These are phyloP conservation scores for Botrytis porri DNA, from an alignment of 2,329 filamentous ascomycete species.

Conservation along the genomic window DNA sequence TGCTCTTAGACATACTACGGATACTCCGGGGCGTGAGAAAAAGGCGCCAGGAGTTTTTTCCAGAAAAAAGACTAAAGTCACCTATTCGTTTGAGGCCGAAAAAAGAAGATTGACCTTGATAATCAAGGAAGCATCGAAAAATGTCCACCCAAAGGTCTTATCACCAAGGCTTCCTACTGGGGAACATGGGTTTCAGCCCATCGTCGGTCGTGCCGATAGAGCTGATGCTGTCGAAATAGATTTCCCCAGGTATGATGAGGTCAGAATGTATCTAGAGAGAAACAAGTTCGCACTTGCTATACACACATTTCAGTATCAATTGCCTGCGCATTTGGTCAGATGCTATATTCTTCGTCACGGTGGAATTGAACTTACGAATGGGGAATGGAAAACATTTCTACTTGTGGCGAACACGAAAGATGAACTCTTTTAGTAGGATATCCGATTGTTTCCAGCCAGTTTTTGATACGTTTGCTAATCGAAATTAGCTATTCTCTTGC, in stretches of 20 bases:
- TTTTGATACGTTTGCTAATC: neutral
- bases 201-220: neutral
- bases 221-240: neutral
- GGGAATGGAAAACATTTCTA: slow-evolving; percentile 10
- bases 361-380: slow-evolving; percentile 2
- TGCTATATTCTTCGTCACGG: slow-evolving; percentile 2
- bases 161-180: neutral
- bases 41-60: neutral
- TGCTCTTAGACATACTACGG: neutral
- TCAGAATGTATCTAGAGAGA: neutral
- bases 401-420: slow-evolving; percentile 4
- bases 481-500: neutral
- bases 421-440: neutral
- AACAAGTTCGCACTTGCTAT: slow-evolving; percentile 11
- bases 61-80: neutral
- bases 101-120: neutral
- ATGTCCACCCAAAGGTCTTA: neutral
- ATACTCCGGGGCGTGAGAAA: too few species aligned
- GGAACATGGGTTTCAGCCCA: neutral
- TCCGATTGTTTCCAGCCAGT: neutral
- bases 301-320: slow-evolving; percentile 4
- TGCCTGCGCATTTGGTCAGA: slow-evolving; percentile 9
- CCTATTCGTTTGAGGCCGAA: slow-evolving; percentile 4
- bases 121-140: neutral
- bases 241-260: slow-evolving; percentile 1